phyloP scores from a whole-genome alignment of 2,329 filamentous ascomycete genomes.

The Sporothrix curviconia region DNA sequence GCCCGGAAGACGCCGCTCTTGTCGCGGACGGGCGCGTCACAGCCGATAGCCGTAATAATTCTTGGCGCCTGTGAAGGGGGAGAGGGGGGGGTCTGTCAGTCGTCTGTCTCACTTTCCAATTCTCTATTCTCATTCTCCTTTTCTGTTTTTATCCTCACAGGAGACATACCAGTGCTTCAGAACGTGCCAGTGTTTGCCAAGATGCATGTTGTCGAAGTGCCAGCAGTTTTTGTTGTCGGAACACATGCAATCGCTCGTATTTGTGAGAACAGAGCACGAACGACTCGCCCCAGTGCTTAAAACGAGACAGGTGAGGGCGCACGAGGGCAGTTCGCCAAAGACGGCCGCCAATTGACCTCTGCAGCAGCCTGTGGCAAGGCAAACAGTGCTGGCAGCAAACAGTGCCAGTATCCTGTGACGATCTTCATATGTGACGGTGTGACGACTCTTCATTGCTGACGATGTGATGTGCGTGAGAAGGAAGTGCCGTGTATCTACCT shows the following conservation, averaged over 20 bases:
- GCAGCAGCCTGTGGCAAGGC: not conserved
- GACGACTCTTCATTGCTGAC: no score
- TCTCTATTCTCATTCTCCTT: not conserved
- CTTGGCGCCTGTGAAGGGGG: slow-evolving; percentile 20
- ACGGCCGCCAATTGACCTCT: not conserved
- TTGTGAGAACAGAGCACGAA: slow-evolving; percentile 2
- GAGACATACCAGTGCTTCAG: slow-evolving; percentile 9
- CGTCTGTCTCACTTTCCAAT: no score
- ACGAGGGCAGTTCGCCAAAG: slow-evolving; percentile 4
- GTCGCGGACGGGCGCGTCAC: slow-evolving; percentile 22
- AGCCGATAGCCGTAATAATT: slow-evolving; percentile 25
- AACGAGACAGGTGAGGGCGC: slow-evolving; percentile 7
- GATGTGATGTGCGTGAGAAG: not conserved
- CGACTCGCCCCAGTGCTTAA: not conserved
- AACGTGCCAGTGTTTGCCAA: slow-evolving; percentile 8
- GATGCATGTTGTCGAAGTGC: not conserved
- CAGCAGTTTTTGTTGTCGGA: slow-evolving; percentile 1
- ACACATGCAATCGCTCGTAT: slow-evolving; percentile 14
- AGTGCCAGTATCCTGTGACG: not conserved
- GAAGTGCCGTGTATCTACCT: no score
- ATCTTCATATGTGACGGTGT: no score
- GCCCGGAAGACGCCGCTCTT: slow-evolving; percentile 29
- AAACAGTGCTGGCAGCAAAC: slow-evolving; percentile 1
- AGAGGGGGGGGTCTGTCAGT: no score
- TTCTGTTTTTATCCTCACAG: not conserved